Percentiles rank a stretch among this genome's conserved stretches.
Evolutionary conservation across 441 rosid genomes (phyloP).

Genomic region (Eutrema salsugineum): DNA sequence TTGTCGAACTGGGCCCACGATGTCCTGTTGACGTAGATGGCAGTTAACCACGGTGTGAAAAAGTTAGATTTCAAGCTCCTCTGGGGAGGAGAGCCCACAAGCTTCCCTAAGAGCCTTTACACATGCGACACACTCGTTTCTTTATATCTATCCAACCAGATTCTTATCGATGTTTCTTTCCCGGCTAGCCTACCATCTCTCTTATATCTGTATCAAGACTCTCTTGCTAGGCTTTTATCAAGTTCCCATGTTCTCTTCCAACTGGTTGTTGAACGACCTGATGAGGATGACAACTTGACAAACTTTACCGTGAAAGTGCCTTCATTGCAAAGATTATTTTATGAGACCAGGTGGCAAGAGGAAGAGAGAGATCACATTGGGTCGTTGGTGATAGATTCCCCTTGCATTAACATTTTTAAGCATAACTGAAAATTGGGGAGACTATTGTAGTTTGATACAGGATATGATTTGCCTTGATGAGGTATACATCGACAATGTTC

Average conservation of each 20-base stretch:
- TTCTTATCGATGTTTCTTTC: neutral
- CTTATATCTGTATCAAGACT: neutral
- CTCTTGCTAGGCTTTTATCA: neutral
- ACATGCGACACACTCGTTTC: neutral
- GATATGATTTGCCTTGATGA: neutral
- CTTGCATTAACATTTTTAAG: neutral
- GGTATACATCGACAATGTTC: neutral
- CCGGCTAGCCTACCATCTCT: neutral
- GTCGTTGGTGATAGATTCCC: neutral
- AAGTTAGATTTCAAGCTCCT: neutral
- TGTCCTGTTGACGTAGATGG: neutral
- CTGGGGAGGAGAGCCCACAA: neutral
- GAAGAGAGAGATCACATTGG: neutral
- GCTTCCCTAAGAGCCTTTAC: neutral
- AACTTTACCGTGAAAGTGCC: neutral
- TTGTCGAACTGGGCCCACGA: neutral
- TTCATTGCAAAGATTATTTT: neutral
- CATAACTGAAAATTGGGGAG: neutral
- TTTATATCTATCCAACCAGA: neutral
- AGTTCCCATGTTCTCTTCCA: neutral
- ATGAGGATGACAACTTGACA: neutral
- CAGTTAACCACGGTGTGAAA: neutral
- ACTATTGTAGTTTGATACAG: neutral
- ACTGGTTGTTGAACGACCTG: fast-evolving
- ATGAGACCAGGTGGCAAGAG: neutral